Evolutionary conservation across 2,329 filamentous ascomycete species (phyloP), one percentile per base, ranked within the genome.

Genomic region (Alternaria triticimaculans): DNA sequence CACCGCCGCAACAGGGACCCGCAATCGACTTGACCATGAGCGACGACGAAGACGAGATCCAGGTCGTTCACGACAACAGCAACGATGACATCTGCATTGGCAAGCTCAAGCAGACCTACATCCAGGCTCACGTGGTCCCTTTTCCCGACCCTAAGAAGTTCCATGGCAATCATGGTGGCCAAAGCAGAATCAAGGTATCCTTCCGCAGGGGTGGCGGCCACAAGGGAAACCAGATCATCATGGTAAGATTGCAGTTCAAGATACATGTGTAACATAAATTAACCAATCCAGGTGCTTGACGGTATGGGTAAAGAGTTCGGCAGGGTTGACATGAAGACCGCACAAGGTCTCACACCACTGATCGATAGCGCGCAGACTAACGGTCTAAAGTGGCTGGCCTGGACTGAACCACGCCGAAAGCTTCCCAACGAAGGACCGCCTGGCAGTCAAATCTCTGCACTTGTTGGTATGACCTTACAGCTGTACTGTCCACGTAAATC

Each of bases 11-110:
- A 21, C 63, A 60, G 28, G 60, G 62, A 33, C 51, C 70, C 3
- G 46, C 70, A 15, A 76, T 79, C 21, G 78, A 80, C 55, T 64
- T 80, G 18, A 80, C 78, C 12, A 76, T 79, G 72, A 78, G 78
- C 63, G 90, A 91, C 48, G 89, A 91, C 46, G 87, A 89, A 25
- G 87, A 91, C 10, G 87, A 91, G 8, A 74, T 88, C 5, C 80
- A 86, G 20, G 82, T 89, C 37, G 78, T 89, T 14, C 84, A 86
- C 45, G 86, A 92, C 60, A 84, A 88, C 28, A 86, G 84, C 50
- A 86, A 89, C 20, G 88, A 92, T 74, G 89, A 93, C 73, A 90
- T 96, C 4, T 96, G 93, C 80, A 94, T 92, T 74, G 93, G 93
- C 45, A 91, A 91, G 80, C 80, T 96, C 20, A 89, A 93, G 58